Conservation (phyloP, 73 alveolate species). For the Paramecium sonneborni region DNA sequence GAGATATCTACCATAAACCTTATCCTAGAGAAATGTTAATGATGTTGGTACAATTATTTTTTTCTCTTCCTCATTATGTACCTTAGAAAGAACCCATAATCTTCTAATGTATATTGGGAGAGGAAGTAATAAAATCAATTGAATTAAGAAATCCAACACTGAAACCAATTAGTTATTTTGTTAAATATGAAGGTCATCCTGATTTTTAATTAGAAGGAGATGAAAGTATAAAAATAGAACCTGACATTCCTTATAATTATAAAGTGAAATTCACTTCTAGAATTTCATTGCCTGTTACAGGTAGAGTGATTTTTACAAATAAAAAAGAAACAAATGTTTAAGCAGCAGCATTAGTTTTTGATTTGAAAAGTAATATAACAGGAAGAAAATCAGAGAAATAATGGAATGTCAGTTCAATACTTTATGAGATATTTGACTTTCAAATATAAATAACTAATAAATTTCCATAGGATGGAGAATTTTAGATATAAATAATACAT, state of each 20-base stretch:
- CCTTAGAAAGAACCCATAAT: constrained; percentile 93
- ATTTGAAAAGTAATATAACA: constrained; percentile 89
- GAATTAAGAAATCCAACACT: constrained; percentile 90
- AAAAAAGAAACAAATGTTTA: constrained; percentile 94
- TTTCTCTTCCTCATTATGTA: constrained; percentile 95
- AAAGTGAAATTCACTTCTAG: constrained; percentile 92
- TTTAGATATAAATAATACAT: constrained; percentile 69
- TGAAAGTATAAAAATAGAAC: constrained; percentile 88
- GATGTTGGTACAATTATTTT: constrained; percentile 87
- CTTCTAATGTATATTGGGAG: constrained; percentile 95
- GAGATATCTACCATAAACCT: constrained; percentile 85
- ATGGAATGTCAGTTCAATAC: constrained; percentile 78
- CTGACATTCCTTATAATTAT: constrained; percentile 86
- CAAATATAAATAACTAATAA: constrained; percentile 55
- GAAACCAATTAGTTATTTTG: constrained; percentile 95
- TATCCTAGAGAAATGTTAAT: constrained; percentile 95
- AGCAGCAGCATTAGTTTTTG: constrained; percentile 99
- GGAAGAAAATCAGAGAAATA: constrained; percentile 88
- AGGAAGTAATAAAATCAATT: constrained; percentile 87
- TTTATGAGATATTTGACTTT: constrained; percentile 64
- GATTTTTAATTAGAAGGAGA: constrained; percentile 74
- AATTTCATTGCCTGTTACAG: constrained; percentile 90
- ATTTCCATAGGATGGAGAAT: constrained; percentile 70
- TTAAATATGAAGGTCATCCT: constrained; percentile 92
- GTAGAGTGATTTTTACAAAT: constrained; percentile 93